Percentiles rank a stretch among this genome's conserved stretches.
Conservation (phyloP, 2,329 filamentous ascomycete genomes). For the Ophiostoma sp. region DNA sequence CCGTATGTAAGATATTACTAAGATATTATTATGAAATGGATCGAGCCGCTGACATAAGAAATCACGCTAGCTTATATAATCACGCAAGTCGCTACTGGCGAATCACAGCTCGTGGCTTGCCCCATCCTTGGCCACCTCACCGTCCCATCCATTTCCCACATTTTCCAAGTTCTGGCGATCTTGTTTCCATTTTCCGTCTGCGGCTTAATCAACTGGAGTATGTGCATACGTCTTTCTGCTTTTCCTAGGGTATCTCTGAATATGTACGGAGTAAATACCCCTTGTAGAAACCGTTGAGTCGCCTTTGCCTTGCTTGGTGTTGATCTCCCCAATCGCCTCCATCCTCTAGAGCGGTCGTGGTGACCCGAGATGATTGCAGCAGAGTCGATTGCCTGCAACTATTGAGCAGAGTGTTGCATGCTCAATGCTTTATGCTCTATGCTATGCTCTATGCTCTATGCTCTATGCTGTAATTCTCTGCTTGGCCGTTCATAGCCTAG, state of each 20-base stretch:
- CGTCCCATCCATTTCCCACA: constrained; percentile 16
- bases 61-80: background rate
- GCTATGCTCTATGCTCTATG: background rate
- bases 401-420: background rate
- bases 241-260: background rate
- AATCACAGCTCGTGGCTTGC: background rate
- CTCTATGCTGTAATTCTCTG: background rate
- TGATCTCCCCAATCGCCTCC: background rate
- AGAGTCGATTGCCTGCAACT: background rate
- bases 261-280: background rate
- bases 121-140: constrained; percentile 10
- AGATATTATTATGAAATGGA: background rate
- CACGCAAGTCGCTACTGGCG: background rate
- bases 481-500: background rate
- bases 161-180: constrained; percentile 17
- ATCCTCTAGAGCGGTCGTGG: background rate
- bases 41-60: background rate
- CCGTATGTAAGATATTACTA: background rate
- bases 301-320: background rate
- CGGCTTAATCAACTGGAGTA: background rate
- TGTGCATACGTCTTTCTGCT: background rate
- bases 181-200: background rate
- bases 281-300: background rate
- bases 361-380: background rate
- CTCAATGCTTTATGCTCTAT: background rate